phyloP scores from a whole-genome alignment of 2,329 filamentous ascomycete species.

The Ophiognomonia clavigignenti-juglandacearum region DNA sequence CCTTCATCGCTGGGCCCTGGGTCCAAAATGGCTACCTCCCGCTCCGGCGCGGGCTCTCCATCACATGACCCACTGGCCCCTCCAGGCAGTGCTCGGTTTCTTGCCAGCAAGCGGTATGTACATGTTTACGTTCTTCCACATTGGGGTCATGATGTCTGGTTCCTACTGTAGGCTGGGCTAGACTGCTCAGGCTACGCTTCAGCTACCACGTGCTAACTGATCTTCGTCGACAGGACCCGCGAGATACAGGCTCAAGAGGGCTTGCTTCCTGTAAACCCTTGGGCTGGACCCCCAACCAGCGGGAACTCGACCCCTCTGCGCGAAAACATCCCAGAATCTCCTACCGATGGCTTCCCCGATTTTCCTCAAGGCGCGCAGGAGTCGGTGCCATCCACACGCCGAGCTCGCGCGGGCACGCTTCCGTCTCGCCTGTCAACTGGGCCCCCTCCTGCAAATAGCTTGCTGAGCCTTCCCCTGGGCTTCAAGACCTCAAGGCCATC shows the following conservation, averaged over 20 bases:
- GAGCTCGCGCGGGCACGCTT: conserved; percentile 90
- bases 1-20: conserved; percentile 47
- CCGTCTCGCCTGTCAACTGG: conserved; percentile 82
- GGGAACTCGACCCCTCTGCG: conserved; percentile 93
- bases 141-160: not conserved
- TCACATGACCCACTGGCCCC: conserved; percentile 76
- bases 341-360: conserved; percentile 91
- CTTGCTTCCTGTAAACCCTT: conserved; percentile 66
- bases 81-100: conserved; percentile 50
- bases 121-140: not conserved
- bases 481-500: conserved; percentile 80
- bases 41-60: conserved; percentile 91
- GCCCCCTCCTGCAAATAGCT: conserved; percentile 59
- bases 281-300: conserved; percentile 94
- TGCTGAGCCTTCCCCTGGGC: conserved; percentile 52
- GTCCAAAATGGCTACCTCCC: conserved; percentile 56
- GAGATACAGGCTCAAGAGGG: conserved; percentile 98
- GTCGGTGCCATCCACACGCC: conserved; percentile 63
- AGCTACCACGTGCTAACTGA: not conserved
- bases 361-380: conserved; percentile 69
- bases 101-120: conserved; percentile 91
- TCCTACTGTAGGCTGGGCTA: conserved; percentile 17
- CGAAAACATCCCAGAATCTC: conserved; percentile 96
- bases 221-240: conserved; percentile 61
- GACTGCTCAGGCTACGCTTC: not conserved